phyloP scores from a whole-genome alignment of 192 early-diverging fungal species.

The Backusella tuberculispora region DNA sequence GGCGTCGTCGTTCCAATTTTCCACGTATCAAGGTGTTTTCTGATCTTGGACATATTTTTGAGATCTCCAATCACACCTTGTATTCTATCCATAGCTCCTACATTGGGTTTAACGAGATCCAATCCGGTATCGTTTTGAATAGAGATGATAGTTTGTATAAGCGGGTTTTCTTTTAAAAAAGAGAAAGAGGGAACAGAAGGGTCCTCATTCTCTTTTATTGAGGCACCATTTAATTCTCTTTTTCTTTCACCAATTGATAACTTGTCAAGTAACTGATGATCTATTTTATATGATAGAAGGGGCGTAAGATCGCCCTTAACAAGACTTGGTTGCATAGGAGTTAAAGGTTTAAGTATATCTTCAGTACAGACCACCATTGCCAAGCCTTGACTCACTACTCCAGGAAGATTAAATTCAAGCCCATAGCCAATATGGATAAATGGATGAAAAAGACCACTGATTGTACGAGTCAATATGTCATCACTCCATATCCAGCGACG shows the following conservation, averaged over 20 bases:
- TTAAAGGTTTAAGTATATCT: conserved; percentile 24
- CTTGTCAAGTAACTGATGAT: too few species aligned
- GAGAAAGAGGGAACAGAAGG: too few species aligned
- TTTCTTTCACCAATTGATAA: too few species aligned
- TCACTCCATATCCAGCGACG: conserved; percentile 51
- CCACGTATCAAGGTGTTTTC: conserved; percentile 47
- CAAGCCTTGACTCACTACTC: conserved; percentile 55
- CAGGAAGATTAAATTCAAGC: conserved; percentile 58
- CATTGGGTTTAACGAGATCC: conserved; percentile 16
- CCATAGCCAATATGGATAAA: conserved; percentile 66
- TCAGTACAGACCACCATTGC: conserved; percentile 52
- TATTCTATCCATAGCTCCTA: not conserved
- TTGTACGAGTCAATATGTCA: conserved; percentile 43
- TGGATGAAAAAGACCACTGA: conserved; percentile 61
- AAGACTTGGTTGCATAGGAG: conserved; percentile 18
- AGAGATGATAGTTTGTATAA: conserved; percentile 43
- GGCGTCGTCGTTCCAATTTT: conserved; percentile 31
- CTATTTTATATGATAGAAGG: too few species aligned
- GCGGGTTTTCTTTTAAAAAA: conserved; percentile 6
- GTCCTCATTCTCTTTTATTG: too few species aligned
- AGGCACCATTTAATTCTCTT: too few species aligned
- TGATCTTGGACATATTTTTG: conserved; percentile 18
- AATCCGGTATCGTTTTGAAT: conserved; percentile 43
- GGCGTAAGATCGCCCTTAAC: not conserved
- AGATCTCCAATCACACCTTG: not conserved